phyloP scores from a whole-genome alignment of 2,329 filamentous ascomycete species.

The Cytospora piceae region DNA sequence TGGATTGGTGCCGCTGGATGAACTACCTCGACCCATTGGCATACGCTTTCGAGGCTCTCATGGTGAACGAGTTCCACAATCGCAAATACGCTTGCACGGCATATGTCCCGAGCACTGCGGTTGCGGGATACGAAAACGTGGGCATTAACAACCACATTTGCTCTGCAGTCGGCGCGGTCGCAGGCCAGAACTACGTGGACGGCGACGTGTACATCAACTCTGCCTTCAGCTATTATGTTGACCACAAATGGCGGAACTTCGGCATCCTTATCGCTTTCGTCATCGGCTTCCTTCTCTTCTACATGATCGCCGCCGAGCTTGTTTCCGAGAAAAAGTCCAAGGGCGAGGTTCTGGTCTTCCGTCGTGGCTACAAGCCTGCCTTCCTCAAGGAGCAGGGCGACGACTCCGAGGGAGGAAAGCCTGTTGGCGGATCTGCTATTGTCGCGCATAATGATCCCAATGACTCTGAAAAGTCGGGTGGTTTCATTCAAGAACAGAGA shows the following conservation, averaged over 20 bases:
- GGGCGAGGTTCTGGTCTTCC: slow-evolving; percentile 77
- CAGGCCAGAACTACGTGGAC: slow-evolving; percentile 55
- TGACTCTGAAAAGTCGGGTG: slow-evolving; percentile 42
- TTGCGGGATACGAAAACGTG: slow-evolving; percentile 45
- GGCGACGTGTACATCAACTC: slow-evolving; percentile 62
- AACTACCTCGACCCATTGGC: slow-evolving; percentile 79
- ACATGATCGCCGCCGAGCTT: slow-evolving; percentile 68
- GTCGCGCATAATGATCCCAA: slow-evolving; percentile 48
- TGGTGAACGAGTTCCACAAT: slow-evolving; percentile 80
- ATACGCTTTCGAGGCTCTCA: slow-evolving; percentile 79
- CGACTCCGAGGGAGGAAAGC: slow-evolving; percentile 59
- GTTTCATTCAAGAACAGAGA: slow-evolving; percentile 28
- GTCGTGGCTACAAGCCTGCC: slow-evolving; percentile 66
- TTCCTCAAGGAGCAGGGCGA: slow-evolving; percentile 64
- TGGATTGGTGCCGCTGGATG: slow-evolving; percentile 81
- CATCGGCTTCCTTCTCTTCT: slow-evolving; percentile 62
- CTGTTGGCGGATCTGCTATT: slow-evolving; percentile 50
- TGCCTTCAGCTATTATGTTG: slow-evolving; percentile 59
- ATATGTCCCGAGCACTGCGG: slow-evolving; percentile 47
- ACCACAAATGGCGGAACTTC: slow-evolving; percentile 71
- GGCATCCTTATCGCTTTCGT: slow-evolving; percentile 70
- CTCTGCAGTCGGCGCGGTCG: slow-evolving; percentile 59
- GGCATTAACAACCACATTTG: slow-evolving; percentile 54
- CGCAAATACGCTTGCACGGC: slow-evolving; percentile 60
- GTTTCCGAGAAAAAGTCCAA: slow-evolving; percentile 71